Base-by-base conservation (phyloP, 768 basidiomycete genomes). In the Lenzites betulinus region DNA sequence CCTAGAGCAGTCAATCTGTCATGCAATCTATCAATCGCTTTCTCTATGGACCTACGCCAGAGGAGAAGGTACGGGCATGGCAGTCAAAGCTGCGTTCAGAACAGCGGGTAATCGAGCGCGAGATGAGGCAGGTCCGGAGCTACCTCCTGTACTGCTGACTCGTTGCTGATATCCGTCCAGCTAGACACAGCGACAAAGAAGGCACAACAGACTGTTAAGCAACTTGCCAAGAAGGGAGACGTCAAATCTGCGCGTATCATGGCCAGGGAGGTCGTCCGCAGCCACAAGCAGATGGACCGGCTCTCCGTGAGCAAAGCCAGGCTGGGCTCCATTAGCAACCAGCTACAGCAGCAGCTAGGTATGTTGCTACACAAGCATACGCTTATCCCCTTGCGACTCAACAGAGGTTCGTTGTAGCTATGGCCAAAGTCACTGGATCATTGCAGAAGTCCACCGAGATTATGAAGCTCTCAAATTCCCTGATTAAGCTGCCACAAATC, bases 401-500 rank as follows among this genome's bases (percentile, higher is more conserved):
- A 11, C 20, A 12, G 54, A 35, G 13, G 43, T 44, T n/a, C 12
- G 28, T 9, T 60, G 26, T 66, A 98, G 97, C 97, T 0, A 91
- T 98, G 89, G 75, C 88, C 64, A 99, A 98, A 78, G 93, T 98
- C 41, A 98, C 97, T 9, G 97, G 97, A n/a, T 86, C 95, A 7
- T 78, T 99, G 62, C 96, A 98, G 76, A 97, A 95, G 75, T 97
- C 95, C 7, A 95, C 96, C 1, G 95, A 98, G 73, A 98, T 98
- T 62, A 98, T 99, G 95, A 98, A 91, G 76, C 81, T 95, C 42
- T 95, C 95, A n/a, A 98, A 96, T 76, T 78, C 89, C 26, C 82
- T 98, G 48, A 79, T 98, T 65, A 95, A 88, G 68, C 81, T 99
- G 16, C 97, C 97, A 18, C 94, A 98, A 73, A 85, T 98, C 49